A percentile compares a stretch with the other conserved stretches of the same genome.
Evolutionary conservation across 345 rosid genomes (phyloP).

Genomic region (Arabis alpina): DNA sequence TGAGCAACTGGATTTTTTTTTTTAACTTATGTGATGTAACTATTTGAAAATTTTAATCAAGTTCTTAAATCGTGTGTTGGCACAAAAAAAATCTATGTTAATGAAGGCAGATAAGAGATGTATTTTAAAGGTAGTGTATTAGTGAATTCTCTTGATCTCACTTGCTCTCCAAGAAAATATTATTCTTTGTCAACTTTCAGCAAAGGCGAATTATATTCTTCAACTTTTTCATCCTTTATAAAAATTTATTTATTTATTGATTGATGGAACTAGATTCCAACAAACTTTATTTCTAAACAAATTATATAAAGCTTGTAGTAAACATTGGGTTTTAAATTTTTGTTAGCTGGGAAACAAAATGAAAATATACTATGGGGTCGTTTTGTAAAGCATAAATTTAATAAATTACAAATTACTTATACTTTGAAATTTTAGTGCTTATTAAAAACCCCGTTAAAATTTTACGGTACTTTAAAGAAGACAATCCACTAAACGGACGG

Average conservation of each 20-base stretch:
- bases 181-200: slow-evolving; percentile 34
- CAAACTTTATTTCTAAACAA: neutral
- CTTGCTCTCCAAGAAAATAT: slow-evolving; percentile 31
- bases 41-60: neutral
- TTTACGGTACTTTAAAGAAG: no score
- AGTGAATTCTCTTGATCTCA: slow-evolving; percentile 23
- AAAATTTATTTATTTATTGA: neutral
- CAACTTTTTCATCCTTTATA: slow-evolving; percentile 16
- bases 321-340: neutral
- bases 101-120: slow-evolving; percentile 2
- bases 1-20: neutral
- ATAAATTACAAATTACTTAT: no score
- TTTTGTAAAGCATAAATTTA: no score
- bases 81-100: slow-evolving; percentile 4
- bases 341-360: neutral
- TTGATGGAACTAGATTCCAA: slow-evolving; percentile 31
- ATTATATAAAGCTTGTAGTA: neutral
- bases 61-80: neutral
- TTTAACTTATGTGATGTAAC: neutral
- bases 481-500: no score
- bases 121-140: slow-evolving; percentile 3
- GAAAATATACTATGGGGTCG: neutral
- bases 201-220: slow-evolving; percentile 28
- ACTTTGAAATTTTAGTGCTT: no score
- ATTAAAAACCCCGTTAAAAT: no score